Evolutionary conservation across 2,329 filamentous ascomycete genomes (phyloP), one percentile per base, ranked within the genome.

Genomic region (Ophiocordyceps unilateralis): DNA sequence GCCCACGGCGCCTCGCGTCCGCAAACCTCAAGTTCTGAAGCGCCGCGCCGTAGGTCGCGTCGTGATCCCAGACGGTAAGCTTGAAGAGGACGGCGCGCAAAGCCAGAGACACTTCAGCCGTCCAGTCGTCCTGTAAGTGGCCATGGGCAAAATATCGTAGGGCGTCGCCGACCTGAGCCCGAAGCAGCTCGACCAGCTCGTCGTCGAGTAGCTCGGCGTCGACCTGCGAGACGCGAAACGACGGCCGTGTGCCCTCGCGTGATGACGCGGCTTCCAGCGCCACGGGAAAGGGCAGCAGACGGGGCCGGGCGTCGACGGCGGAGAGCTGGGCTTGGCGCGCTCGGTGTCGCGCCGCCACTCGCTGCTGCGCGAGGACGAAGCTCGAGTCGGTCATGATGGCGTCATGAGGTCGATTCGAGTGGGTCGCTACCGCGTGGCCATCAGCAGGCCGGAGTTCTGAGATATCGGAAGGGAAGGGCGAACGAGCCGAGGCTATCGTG

Each of bases 121-220:
- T 78, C 78, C 85, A 95, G 54, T 93, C 84, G 58, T 94, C 86
- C 45, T 82, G 76, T 39, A 93, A 63, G 58, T 88, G 67, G 23
- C 72, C 61, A 50, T 80, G 80, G 40, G 82, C 81, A 50, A 88
- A 82, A 59, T 94, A 91, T 57, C 88, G 93, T 45, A 96, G 66
- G 12, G 79, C 91, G 50, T 95, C 86, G 50, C 78, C 81, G 26
- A 91, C 85, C 62, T 98, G 89, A 6, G 74, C 76, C 56, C 83
- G 87, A 46, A 98, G 67, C 49, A 96, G 70, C n/a, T 76, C 75
- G 21, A 96, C 69, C 39, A 98, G 70, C 64, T 96, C 91, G 56
- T 94, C 86, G 60, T 98, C 91, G 17, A 98, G 72, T 41, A 98
- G 69, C 60, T 96, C 91, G 32, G 91, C 87, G 60, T 98, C 91